Evolutionary conservation across 192 early-diverging fungal species (phyloP).

Genomic region (Umbelopsis sp.): DNA sequence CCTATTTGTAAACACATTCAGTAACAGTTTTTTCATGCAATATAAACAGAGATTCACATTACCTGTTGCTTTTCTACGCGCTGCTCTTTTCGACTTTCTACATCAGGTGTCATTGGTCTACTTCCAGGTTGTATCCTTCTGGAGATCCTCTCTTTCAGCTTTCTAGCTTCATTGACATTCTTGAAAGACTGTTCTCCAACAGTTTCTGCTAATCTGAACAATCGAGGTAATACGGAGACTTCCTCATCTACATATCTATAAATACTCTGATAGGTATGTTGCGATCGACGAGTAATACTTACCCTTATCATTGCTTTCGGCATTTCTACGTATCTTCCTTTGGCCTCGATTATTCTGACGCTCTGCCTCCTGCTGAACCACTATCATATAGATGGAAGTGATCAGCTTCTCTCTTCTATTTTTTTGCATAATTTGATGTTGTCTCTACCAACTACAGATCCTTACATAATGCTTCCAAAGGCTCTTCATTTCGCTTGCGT

Average conservation of each 20-base stretch:
- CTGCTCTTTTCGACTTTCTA: conserved; percentile 21
- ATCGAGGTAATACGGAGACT: conserved; percentile 27
- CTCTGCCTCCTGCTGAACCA: conserved; percentile 52
- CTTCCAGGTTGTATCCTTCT: conserved; percentile 26
- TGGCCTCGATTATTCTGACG: conserved; percentile 17
- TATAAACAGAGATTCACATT: neutral
- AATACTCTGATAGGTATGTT: neutral
- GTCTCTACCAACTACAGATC: neutral
- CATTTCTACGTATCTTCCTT: neutral
- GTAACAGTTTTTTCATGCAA: neutral
- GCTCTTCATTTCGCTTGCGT: conserved; percentile 74
- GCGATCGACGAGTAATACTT: neutral
- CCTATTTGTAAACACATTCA: neutral
- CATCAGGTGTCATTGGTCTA: conserved; percentile 20
- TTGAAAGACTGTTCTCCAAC: conserved; percentile 65
- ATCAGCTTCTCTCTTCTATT: neutral
- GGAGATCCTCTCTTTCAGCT: conserved; percentile 47
- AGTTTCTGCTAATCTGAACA: conserved; percentile 70
- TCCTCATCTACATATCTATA: neutral
- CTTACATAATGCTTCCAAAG: conserved; percentile 66
- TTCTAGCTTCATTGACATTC: conserved; percentile 48
- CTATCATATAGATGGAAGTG: conserved; percentile 31
- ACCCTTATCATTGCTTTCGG: neutral
- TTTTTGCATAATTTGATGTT: too few relatives aligned
- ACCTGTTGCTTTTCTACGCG: conserved; percentile 22